These are phyloP conservation scores for Beauveria pseudobassiana DNA, from an alignment of 2,329 filamentous ascomycete genomes.

Conservation along the genomic window DNA sequence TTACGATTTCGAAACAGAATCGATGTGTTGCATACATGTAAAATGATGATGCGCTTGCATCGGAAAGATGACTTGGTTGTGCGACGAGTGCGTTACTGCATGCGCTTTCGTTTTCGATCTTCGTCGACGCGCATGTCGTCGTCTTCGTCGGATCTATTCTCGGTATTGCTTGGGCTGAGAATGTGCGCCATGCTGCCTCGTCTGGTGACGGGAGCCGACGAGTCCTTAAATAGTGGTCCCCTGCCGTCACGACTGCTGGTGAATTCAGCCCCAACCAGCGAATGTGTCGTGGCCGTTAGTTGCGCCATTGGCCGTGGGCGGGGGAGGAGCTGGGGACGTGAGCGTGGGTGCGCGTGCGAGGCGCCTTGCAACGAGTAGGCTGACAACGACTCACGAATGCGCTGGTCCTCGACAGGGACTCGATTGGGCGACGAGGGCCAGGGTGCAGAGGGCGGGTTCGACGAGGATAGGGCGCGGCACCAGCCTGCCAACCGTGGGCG, in stretches of 20 bases:
- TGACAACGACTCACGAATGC: slow-evolving; percentile 49
- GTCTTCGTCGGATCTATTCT: slow-evolving; percentile 49
- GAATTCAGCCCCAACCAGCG: slow-evolving; percentile 48
- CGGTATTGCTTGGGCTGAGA: slow-evolving; percentile 51
- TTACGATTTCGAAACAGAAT: too few relatives aligned
- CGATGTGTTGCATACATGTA: background rate
- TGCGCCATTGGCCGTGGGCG: slow-evolving; percentile 40
- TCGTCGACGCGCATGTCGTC: slow-evolving; percentile 48
- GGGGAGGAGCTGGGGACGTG: slow-evolving; percentile 46
- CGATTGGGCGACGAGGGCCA: slow-evolving; percentile 51
- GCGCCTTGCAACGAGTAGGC: slow-evolving; percentile 43
- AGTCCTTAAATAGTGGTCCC: slow-evolving; percentile 44
- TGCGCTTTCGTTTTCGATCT: slow-evolving; percentile 54
- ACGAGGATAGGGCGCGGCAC: slow-evolving; percentile 54
- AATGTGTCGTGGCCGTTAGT: slow-evolving; percentile 35
- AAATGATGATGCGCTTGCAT: background rate
- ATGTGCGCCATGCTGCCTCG: slow-evolving; percentile 57
- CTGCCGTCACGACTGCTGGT: slow-evolving; percentile 41
- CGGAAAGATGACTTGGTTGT: background rate
- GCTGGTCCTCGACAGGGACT: slow-evolving; percentile 43
- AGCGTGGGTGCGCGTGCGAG: slow-evolving; percentile 37
- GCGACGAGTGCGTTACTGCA: slow-evolving; percentile 32
- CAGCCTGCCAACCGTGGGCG: slow-evolving; percentile 68
- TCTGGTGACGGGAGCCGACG: slow-evolving; percentile 48
- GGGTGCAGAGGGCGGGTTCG: slow-evolving; percentile 44